Conservation (phyloP, 495 filamentous ascomycete species). For the Xylaria sp. region DNA sequence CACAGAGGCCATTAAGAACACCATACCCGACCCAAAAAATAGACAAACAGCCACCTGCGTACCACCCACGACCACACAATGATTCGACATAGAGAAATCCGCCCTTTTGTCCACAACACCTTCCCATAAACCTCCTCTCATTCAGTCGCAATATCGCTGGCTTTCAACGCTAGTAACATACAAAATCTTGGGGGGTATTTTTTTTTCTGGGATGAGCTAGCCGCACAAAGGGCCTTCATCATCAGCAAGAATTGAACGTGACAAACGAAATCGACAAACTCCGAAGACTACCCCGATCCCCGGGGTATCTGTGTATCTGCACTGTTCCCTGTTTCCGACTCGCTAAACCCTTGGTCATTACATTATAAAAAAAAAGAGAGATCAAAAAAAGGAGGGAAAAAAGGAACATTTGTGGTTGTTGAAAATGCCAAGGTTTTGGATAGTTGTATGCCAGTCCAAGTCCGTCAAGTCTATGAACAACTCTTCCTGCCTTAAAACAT, state of each 20-base stretch:
- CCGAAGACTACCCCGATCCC: slow-evolving; percentile 22
- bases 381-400: background rate
- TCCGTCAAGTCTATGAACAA: slow-evolving; percentile 18
- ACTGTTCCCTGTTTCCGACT: slow-evolving; percentile 39
- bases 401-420: background rate
- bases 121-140: slow-evolving; percentile 4
- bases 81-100: slow-evolving; percentile 16
- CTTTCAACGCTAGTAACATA: slow-evolving; percentile 27
- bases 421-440: slow-evolving; percentile 16
- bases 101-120: slow-evolving; percentile 9
- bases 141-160: slow-evolving; percentile 7
- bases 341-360: slow-evolving; percentile 39
- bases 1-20: slow-evolving; percentile 14
- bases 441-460: slow-evolving; percentile 13
- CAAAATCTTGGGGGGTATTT: slow-evolving; percentile 24
- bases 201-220: background rate
- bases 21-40: slow-evolving; percentile 21
- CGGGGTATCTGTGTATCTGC: slow-evolving; percentile 44
- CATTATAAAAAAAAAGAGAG: slow-evolving; percentile 34
- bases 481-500: slow-evolving; percentile 7
- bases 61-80: slow-evolving; percentile 2
- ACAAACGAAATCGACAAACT: slow-evolving; percentile 22
- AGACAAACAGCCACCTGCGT: slow-evolving; percentile 18
- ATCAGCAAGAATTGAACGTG: slow-evolving; percentile 9
- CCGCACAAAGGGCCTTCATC: slow-evolving; percentile 5